Base-by-base conservation (phyloP, 2,329 filamentous ascomycete genomes). In the Curvularia hawaiiensis region DNA sequence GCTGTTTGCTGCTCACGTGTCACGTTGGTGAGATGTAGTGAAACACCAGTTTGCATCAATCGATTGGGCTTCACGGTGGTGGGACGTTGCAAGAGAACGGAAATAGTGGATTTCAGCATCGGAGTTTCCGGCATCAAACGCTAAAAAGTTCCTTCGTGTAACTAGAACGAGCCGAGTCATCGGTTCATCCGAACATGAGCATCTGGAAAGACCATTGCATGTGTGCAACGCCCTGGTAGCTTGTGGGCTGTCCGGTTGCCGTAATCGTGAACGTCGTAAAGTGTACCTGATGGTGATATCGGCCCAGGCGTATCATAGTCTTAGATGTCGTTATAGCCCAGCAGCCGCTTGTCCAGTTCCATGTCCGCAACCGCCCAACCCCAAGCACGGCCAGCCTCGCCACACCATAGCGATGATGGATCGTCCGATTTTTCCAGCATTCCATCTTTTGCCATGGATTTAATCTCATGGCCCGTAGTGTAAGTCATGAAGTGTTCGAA, bases 401-500 rank as follows among this genome's bases (percentile, higher is more conserved):
- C 80, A 52, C 79, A 82, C 71, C 81, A 84, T 30, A 85, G 68
- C 5, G 78, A 77, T 30, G 80, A 81, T 7, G 82, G 79, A 33
- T 82, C 78, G 24, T 82, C 78, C 31, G 79, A 81, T 68, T 79
- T 79, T 59, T 84, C 81, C 41, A 84, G 70, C 77, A 82, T 79
- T 18, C 80, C 80, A 56, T 83, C 80, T 62, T 80, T 80, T 41
- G 79, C 78, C 77, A 83, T 82, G 5, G 79, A 80, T 64, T 82
- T 81, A 60, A 87, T 80, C 56, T 84, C 82, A 53, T 85, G 80
- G 4, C 81, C 79, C 0, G 84, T 86, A 3, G 83, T 84, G 60
- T 86, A 81, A 10, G 81, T 82, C 53, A 88, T 74, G 68, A 88
- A 86, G 65, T 87, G 84, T 58, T 86, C 80, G 61, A 81, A 80